Base-by-base conservation (phyloP, 2,329 filamentous ascomycete species). In the Xylaria sp. region DNA sequence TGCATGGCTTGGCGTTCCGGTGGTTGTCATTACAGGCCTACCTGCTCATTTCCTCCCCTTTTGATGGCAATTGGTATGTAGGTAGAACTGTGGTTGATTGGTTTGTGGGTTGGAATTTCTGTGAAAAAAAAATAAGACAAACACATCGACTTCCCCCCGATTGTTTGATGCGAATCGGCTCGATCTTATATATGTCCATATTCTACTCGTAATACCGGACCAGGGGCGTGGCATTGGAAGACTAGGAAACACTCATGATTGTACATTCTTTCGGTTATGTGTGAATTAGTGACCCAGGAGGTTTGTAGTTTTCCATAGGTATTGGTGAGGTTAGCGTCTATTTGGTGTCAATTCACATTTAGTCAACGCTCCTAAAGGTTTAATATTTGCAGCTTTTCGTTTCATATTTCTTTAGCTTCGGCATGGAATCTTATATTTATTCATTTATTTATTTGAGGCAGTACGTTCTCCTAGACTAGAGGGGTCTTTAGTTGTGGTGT, bases 1-100 rank as follows among this genome's bases (percentile, higher is more conserved):
- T 55, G 53, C 53, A 55, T 55, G 36, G 53, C 53, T 55, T 42
- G 53, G 53, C 53, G 53, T 55, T 55, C 36, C 53, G 53, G 53
- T 38, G 33, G 33, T 54, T 7, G 11, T 36, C 29, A 4, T 11
- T 3, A 15, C 5, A 39, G 13, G 25, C 25, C 29, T 50, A 36
- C 56, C 45, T 42, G 9, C 22, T 15, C 33, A 1, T 50, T 39
- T 50, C 22, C 7, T 10, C 25, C 22, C 25, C 45, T 49, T 49
- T 50, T 50, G 25, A 50, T 29, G 45, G 25, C 17, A 13, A 29
- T 49, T 17, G 45, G 45, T 29, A 29, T 17, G 5, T 39, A 54
- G n/a, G 51, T 53, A 53, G 31, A 53, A 17, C 25, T 29, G 10
- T 20, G 20, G 20, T 17, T 25, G 42, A 22, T 42, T 25, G 29